Base-by-base conservation (phyloP, 148 eudicot species). In the Persicaria tinctoria region DNA sequence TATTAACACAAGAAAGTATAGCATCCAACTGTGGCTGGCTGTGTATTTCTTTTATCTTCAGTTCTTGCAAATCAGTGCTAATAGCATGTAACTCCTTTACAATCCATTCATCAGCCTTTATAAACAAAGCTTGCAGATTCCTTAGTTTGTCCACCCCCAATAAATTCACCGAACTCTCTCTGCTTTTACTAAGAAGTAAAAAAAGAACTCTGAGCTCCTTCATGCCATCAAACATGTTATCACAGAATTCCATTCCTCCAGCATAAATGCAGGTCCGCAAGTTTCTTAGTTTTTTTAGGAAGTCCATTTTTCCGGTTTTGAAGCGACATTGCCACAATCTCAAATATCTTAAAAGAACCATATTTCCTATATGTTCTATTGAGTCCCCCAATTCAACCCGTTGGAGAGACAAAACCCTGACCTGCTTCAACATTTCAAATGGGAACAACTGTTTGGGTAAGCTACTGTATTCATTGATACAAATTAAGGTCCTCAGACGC, bases 281-380 rank as follows among this genome's bases (percentile, higher is more conserved):
- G 68, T 62, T 62, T 62, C 68, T 62, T 23, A 62, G 68, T 23
- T 62, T 62, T 8, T 62, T 62, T 62, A 23, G 3, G 68, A 62
- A 62, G 44, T 23, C 2, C 9, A 23, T 8, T 6, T 62, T 27
- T 27, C 27, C 66, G 8, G 23, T 20, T 20, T 60, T 60, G 41
- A 6, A 18, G 8, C 38, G 3, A 60, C 66, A 60, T 55, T 5
- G 20, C 1, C 8, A 5, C 7, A 60, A 5, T 17, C 4, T 9
- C 44, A 62, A 62, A 18, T 17, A 62, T 10, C 44, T 62, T 27
- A 62, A 27, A 6, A 62, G 44, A 62, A 27, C 1, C 68, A 62
- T 62, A 27, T 62, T 62, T 62, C 44, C 68, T 23, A 62, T 62
- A 20, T 27, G 68, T 7, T 23, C 27, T 8, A 44, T 41, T 20